phyloP scores from a whole-genome alignment of 2,329 filamentous ascomycete genomes.

The Endocalyx cinctus region DNA sequence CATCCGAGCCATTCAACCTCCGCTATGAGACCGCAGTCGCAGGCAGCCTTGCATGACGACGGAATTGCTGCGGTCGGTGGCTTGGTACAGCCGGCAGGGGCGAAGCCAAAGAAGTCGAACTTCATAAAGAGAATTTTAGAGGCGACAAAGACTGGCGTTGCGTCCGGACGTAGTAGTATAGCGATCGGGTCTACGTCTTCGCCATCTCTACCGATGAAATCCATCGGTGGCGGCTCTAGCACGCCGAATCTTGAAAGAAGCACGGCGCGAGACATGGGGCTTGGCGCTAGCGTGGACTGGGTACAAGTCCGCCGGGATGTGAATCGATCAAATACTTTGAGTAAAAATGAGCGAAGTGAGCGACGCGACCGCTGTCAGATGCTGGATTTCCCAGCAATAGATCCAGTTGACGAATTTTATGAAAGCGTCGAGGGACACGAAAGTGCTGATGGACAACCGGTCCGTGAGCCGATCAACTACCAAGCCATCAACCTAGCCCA shows the following conservation, averaged over 20 bases:
- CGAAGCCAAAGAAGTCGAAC: slow-evolving; percentile 72
- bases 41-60: slow-evolving; percentile 62
- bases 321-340: slow-evolving; percentile 90
- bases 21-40: slow-evolving; percentile 56
- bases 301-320: slow-evolving; percentile 96
- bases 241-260: slow-evolving; percentile 38
- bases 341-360: slow-evolving; percentile 80
- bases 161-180: slow-evolving; percentile 82
- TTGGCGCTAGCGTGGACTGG: slow-evolving; percentile 70
- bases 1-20: slow-evolving; percentile 77
- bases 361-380: slow-evolving; percentile 87
- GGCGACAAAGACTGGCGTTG: slow-evolving; percentile 88
- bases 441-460: slow-evolving; percentile 74
- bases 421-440: slow-evolving; percentile 87
- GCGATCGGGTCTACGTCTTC: slow-evolving; percentile 50
- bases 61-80: slow-evolving; percentile 70
- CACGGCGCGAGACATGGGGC: slow-evolving; percentile 65
- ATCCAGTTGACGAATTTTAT: slow-evolving; percentile 83
- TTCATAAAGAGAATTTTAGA: slow-evolving; percentile 97
- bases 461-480: slow-evolving; percentile 80
- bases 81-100: slow-evolving; percentile 54
- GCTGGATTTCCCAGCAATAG: slow-evolving; percentile 84
- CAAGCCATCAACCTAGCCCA: slow-evolving; percentile 72
- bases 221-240: slow-evolving; percentile 43
- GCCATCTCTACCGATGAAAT: slow-evolving; percentile 36